Evolutionary conservation across 805 yeast species (phyloP), one percentile per base, ranked within the genome.

Genomic region (Gaillardinia entomophila): DNA sequence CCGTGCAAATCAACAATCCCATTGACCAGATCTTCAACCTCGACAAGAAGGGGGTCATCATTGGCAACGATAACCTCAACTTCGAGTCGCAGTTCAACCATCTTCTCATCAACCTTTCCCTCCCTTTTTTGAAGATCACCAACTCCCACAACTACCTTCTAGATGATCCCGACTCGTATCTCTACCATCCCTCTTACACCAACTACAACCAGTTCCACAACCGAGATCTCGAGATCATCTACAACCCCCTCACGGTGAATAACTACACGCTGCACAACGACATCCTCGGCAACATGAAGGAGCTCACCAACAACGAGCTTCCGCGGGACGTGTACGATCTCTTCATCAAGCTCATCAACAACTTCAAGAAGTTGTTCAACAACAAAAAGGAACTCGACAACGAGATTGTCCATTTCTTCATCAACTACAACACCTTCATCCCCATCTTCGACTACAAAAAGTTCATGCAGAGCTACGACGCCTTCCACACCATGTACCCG

Each of bases 401-500:
- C 37, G 65, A 71, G 33, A 62, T 75, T 15, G 55, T 60, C 44
- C 63, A 71, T 26, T 75, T 61, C 46, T 75, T 75, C 44, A 56
- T 72, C 37, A 68, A 72, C 47, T 71, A 70, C 48, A 75, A 75
- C 52, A 65, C 68, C 15, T 62, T 75, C 37, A 63, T 75, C 16
- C 80, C 80, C 3, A 68, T 75, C 6, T 64, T 75, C 39, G 79
- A 74, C 42, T 73, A 70, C 41, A 71, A 67, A 29, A 53, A 62
- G 24, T 74, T 75, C 40, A 74, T 73, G 67, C 68, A 66, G 42
- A 66, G 68, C 31, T 75, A 75, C 29, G 68, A 65, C 28, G 68
- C 63, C 6, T 63, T 66, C 38, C 72, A 66, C 37, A 65, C 70
- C 6, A 63, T 65, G 71, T 66, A 65, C 34, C 72, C 72, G 6